A percentile compares a stretch with the other conserved stretches of the same genome.
phyloP scores from a whole-genome alignment of 2,329 filamentous ascomycete species.

The Fusarium bulbicola region DNA sequence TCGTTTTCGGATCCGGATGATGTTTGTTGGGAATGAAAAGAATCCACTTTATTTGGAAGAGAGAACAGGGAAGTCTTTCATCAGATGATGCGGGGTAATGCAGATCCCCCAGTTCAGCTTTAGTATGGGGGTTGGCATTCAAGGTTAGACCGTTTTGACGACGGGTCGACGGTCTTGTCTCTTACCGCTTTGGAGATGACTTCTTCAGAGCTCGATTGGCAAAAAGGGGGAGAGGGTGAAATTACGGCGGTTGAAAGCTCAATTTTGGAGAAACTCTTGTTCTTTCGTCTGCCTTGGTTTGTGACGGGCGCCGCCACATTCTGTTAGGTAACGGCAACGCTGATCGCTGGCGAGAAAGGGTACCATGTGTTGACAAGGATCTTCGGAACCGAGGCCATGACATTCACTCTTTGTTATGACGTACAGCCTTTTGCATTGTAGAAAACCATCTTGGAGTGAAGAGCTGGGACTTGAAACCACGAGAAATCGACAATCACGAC shows the following conservation, averaged over 20 bases:
- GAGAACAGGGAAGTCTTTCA: slow-evolving; percentile 2
- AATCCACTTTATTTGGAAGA: background rate
- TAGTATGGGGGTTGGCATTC: slow-evolving; percentile 22
- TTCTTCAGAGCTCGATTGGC: background rate
- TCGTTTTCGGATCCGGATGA: slow-evolving; percentile 22
- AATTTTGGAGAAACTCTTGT: background rate
- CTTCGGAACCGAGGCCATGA: slow-evolving; percentile 33
- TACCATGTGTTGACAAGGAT: slow-evolving; percentile 1
- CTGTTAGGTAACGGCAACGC: background rate
- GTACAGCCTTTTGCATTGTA: background rate
- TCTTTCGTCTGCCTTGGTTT: background rate
- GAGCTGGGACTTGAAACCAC: background rate
- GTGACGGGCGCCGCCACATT: slow-evolving; percentile 10
- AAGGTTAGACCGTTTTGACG: background rate
- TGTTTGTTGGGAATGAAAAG: slow-evolving; percentile 1
- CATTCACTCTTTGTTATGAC: background rate
- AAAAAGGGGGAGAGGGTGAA: background rate
- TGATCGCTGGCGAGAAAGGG: background rate
- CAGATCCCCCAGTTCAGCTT: slow-evolving; percentile 16
- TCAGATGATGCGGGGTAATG: slow-evolving; percentile 32
- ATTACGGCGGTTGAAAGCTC: background rate
- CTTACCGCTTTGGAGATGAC: background rate
- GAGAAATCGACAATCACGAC: rapidly evolving
- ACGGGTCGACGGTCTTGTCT: background rate
- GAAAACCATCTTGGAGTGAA: background rate